These are phyloP conservation scores for Aspergillus avenaceus DNA, from an alignment of 495 filamentous ascomycete species.

Conservation along the genomic window DNA sequence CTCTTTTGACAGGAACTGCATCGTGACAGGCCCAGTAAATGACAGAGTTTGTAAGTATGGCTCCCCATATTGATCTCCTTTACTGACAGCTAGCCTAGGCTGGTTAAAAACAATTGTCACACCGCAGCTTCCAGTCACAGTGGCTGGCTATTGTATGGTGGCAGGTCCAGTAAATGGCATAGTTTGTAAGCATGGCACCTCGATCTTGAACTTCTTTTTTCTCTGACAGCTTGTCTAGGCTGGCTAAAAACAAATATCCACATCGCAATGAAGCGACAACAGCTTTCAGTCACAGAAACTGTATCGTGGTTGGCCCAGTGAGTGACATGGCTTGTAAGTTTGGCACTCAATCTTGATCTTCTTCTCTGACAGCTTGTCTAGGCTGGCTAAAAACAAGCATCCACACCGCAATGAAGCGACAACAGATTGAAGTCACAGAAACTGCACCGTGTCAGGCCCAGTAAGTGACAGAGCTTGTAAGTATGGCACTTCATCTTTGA, in stretches of 20 bases:
- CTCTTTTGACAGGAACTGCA: too few relatives aligned
- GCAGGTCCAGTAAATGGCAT: too few relatives aligned
- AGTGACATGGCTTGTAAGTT: too few relatives aligned
- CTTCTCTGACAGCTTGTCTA: too few relatives aligned
- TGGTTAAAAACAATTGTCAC: conserved; percentile 19
- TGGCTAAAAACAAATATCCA: background rate
- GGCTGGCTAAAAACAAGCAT: background rate
- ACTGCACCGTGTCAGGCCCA: conserved; percentile 1
- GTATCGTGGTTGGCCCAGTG: too few relatives aligned
- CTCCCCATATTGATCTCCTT: background rate
- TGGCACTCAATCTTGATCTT: too few relatives aligned
- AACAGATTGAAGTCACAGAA: background rate
- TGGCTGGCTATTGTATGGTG: too few relatives aligned
- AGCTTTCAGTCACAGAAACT: background rate
- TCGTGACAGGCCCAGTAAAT: background rate
- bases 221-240: too few relatives aligned
- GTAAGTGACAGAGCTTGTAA: conserved; percentile 10
- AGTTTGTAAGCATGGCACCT: too few relatives aligned
- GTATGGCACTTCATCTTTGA: background rate
- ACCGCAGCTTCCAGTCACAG: background rate
- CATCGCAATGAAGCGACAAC: too few relatives aligned
- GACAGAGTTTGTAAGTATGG: conserved; percentile 6
- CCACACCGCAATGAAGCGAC: too few relatives aligned
- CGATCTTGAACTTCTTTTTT: too few relatives aligned
- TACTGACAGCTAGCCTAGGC: conserved; percentile 1